Base-by-base conservation (phyloP, 1,284 basidiomycete genomes). In the Cutaneotrichosporon cavernicola region DNA sequence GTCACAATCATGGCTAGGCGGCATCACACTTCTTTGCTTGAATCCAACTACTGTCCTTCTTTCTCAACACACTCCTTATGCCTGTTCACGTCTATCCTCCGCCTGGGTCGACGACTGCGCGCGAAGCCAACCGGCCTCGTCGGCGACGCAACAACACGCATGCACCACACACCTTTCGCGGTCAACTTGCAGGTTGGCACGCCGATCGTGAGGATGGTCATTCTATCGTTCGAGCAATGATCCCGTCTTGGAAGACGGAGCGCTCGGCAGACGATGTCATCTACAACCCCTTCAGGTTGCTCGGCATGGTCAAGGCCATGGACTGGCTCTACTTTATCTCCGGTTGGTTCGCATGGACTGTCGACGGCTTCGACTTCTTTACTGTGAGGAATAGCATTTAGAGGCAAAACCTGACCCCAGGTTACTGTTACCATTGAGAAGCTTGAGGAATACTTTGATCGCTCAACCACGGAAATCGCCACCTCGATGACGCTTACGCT, bases 401-500 rank as follows among this genome's bases (percentile, higher is more conserved):
- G 4, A n/a, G 18, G 18, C 7, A 46, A 16, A 16, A 16, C 14
- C 49, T 50, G 49, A 50, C 18, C 21, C 36, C 40, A 62, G 38
- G 61, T 66, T 14, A 56, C 61, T n/a, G 51, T 67, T 34, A 67
- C 65, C 14, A 84, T 91, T 21, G 77, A 82, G 1, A 77, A 80
- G 18, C 85, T 94, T 3, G 75, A 83, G 10, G 62, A 71, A 32
- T 73, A 79, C 65, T 82, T 81, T 61, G 67, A 66, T 32, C 73
- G 70, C n/a, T 56, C 62, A 31, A 65, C 70, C 4, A 58, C 65
- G 11, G 60, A 72, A 38, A 76, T 76, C 60, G 73, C 90, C 58
- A 87, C 87, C n/a, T 86, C 92, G 13, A 96, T 99, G 76, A 98
- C 95, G 8, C 85, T 98, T 57, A 97, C 95, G 0, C 84, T 97